Evolutionary conservation across 1,139 yeast genomes (phyloP).

Genomic region (Nakaseomyces uthaithaninus): DNA sequence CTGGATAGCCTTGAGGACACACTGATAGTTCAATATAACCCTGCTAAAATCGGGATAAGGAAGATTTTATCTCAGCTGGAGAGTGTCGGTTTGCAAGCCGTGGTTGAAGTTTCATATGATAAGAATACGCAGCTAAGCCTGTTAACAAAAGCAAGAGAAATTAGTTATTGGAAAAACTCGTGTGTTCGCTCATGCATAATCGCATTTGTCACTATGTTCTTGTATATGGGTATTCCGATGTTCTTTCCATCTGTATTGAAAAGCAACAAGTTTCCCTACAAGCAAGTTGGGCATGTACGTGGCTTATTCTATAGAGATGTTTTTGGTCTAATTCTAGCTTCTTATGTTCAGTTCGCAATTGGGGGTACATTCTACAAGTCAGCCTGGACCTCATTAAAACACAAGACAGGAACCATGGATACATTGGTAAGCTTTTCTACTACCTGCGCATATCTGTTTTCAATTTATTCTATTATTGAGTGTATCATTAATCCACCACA

Average conservation of each 20-base stretch:
- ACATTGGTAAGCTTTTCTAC: constrained; percentile 81
- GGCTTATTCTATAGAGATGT: constrained; percentile 56
- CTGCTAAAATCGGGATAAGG: constrained; percentile 47
- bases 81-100: constrained; percentile 43
- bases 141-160: constrained; percentile 63
- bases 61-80: constrained; percentile 44
- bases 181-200: constrained; percentile 39
- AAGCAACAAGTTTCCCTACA: constrained; percentile 21
- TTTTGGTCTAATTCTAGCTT: constrained; percentile 52
- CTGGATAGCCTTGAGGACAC: background rate
- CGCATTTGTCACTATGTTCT: constrained; percentile 20
- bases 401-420: constrained; percentile 90
- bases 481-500: constrained; percentile 33
- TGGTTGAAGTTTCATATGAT: constrained; percentile 29
- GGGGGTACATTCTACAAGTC: constrained; percentile 59
- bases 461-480: constrained; percentile 50
- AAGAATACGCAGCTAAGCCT: constrained; percentile 52
- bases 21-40: constrained; percentile 36
- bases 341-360: constrained; percentile 58
- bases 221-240: constrained; percentile 30
- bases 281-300: constrained; percentile 28
- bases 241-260: constrained; percentile 13
- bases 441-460: constrained; percentile 65
- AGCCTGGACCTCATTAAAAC: constrained; percentile 56
- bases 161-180: constrained; percentile 56